phyloP scores from a whole-genome alignment of 345 rosid species.

The Eucalyptus tenuipes region DNA sequence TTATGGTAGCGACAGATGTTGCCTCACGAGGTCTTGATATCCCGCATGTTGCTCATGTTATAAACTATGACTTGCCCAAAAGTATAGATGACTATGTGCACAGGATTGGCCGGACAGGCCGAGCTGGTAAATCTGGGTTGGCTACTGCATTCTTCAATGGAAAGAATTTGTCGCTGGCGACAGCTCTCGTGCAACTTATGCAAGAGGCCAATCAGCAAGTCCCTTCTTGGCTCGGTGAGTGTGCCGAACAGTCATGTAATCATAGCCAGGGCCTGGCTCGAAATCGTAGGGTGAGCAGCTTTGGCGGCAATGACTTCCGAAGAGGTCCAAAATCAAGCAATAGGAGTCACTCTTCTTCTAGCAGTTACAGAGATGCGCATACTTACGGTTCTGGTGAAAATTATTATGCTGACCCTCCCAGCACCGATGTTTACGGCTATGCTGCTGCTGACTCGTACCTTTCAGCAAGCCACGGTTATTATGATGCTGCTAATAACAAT shows the following conservation, averaged over 20 bases:
- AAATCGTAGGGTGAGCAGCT: conserved; percentile 4
- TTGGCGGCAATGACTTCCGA: conserved; percentile 37
- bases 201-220: conserved; percentile 34
- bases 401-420: not conserved
- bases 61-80: conserved; percentile 41
- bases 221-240: conserved; percentile 28
- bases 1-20: conserved; percentile 54
- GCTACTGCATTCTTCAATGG: conserved; percentile 42
- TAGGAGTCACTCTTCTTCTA: not conserved
- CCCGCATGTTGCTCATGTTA: conserved; percentile 38
- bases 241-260: conserved; percentile 7
- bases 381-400: not conserved
- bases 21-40: conserved; percentile 47
- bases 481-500: not conserved
- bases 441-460: not conserved
- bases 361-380: not conserved
- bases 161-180: conserved; percentile 26
- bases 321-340: not conserved
- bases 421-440: not conserved
- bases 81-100: conserved; percentile 40
- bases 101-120: conserved; percentile 49
- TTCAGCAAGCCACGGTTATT: not conserved
- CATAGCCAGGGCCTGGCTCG: not conserved
- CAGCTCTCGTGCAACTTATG: conserved; percentile 27
- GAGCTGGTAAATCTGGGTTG: conserved; percentile 38